Percentiles rank a stretch among this genome's conserved stretches.
Evolutionary conservation across 2,329 filamentous ascomycete genomes (phyloP).

Genomic region (Ceratocystis harringtonii): DNA sequence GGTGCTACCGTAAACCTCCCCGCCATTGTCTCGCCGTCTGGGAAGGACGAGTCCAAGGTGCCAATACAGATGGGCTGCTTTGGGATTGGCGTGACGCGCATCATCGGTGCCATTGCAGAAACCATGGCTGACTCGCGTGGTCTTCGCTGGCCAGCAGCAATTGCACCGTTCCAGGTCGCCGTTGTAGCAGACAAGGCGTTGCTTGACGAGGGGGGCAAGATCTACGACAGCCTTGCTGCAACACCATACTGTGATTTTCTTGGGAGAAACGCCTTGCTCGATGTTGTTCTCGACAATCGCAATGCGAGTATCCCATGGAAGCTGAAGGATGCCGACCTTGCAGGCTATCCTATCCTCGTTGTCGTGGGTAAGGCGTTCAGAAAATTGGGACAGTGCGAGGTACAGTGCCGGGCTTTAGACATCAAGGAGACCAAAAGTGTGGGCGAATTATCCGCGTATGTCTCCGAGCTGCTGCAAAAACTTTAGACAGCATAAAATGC

Average conservation of each 20-base stretch:
- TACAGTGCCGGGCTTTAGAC: slow-evolving; percentile 59
- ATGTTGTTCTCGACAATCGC: slow-evolving; percentile 63
- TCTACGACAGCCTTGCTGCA: slow-evolving; percentile 47
- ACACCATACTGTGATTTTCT: neutral
- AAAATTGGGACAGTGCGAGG: slow-evolving; percentile 46
- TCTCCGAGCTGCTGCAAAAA: slow-evolving; percentile 30
- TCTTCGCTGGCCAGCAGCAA: slow-evolving; percentile 72
- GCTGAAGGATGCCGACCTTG: slow-evolving; percentile 72
- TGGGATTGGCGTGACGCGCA: slow-evolving; percentile 81
- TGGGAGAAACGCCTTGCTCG: slow-evolving; percentile 27
- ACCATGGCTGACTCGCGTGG: slow-evolving; percentile 56
- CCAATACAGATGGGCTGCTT: slow-evolving; percentile 90
- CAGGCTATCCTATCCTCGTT: slow-evolving; percentile 74
- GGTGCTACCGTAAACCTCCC: slow-evolving; percentile 41
- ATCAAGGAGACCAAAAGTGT: slow-evolving; percentile 44
- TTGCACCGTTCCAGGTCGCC: slow-evolving; percentile 70
- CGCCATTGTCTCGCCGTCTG: slow-evolving; percentile 11
- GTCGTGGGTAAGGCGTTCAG: slow-evolving; percentile 61
- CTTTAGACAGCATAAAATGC: neutral
- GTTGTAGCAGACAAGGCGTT: slow-evolving; percentile 41
- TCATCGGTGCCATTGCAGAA: slow-evolving; percentile 76
- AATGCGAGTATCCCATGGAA: slow-evolving; percentile 62
- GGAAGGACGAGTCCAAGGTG: slow-evolving; percentile 22
- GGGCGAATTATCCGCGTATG: slow-evolving; percentile 33
- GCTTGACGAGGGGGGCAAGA: slow-evolving; percentile 34